These are phyloP conservation scores for Fraxinus pennsylvanica DNA, from an alignment of 257 asterid genomes.

Conservation along the genomic window DNA sequence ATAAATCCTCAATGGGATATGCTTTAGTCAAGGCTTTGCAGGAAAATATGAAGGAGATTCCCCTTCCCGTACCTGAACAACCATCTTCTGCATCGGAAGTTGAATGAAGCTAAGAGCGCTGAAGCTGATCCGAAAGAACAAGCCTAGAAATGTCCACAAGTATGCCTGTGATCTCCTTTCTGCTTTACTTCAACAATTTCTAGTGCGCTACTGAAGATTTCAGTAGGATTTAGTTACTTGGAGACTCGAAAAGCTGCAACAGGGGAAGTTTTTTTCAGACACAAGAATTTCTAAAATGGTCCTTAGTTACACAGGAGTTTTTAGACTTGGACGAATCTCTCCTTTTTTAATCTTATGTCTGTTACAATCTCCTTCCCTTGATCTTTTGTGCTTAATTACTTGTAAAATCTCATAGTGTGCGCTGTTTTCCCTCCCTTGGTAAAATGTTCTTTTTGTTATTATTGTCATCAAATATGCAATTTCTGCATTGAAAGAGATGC, in stretches of 20 bases:
- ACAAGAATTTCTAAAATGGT: background rate
- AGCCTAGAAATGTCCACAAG: background rate
- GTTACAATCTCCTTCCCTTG: background rate
- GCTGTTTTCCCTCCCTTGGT: background rate
- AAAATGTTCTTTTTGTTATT: background rate
- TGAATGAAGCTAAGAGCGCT: background rate
- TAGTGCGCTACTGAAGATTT: background rate
- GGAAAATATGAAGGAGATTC: constrained; percentile 16
- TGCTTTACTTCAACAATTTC: background rate
- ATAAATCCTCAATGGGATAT: background rate
- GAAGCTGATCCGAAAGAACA: background rate
- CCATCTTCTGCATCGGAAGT: background rate
- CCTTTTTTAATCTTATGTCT: background rate
- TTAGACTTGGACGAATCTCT: background rate
- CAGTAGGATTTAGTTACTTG: background rate
- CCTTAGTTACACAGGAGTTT: background rate
- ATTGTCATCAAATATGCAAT: background rate
- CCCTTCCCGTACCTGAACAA: background rate
- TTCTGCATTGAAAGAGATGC: no score
- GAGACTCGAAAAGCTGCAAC: background rate
- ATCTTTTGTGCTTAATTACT: background rate
- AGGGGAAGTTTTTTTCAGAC: background rate
- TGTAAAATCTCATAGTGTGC: background rate
- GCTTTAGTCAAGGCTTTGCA: constrained; percentile 14
- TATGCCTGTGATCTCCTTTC: background rate